Conservation (phyloP, 2,329 filamentous ascomycete species). For the Talaromyces marneffei region DNA sequence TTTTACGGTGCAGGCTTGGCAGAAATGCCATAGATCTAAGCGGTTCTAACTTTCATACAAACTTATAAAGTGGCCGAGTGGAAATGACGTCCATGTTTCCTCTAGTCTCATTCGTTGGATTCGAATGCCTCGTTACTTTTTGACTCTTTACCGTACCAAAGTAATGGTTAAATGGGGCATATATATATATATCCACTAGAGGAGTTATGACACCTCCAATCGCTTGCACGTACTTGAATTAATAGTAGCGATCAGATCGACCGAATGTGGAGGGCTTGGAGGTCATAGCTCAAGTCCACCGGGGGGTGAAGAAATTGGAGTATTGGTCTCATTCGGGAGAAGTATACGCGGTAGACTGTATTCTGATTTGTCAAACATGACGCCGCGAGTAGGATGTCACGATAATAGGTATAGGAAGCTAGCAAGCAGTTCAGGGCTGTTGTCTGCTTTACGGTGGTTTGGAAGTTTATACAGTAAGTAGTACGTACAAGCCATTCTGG, state of each 20-base stretch:
- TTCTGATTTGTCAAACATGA: neutral
- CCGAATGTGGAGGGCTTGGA: neutral
- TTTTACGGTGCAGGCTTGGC: too few relatives aligned
- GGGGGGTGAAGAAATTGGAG: neutral
- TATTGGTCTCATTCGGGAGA: neutral
- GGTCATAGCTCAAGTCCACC: neutral
- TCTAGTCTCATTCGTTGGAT: neutral
- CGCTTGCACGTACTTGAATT: neutral
- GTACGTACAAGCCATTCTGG: neutral
- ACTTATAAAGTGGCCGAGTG: neutral
- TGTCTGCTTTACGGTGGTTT: neutral
- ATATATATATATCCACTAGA: neutral
- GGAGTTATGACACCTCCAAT: neutral
- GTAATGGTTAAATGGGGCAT: neutral
- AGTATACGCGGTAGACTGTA: neutral
- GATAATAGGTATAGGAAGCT: neutral
- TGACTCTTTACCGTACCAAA: neutral
- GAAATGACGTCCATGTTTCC: neutral
- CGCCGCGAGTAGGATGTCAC: neutral
- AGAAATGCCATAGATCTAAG: too few relatives aligned
- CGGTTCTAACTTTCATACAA: too few relatives aligned
- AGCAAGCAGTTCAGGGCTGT: neutral
- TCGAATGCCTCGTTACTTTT: neutral
- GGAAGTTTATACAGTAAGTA: neutral
- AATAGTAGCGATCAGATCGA: neutral